Base-by-base conservation (phyloP, 148 eudicot genomes). In the Heliamphora exappendiculata region DNA sequence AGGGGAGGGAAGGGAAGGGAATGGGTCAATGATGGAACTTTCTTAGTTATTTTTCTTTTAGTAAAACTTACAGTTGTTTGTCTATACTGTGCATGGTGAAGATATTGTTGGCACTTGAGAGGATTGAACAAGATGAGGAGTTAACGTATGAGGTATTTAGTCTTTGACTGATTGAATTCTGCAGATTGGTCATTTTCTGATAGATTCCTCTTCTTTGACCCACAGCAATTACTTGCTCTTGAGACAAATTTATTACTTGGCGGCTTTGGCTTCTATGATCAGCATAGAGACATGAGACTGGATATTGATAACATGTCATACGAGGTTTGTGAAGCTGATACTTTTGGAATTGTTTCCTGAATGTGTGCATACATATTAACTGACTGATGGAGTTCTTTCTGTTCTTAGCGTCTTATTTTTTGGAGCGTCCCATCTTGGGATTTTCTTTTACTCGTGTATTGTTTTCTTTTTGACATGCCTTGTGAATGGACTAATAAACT, bases 291-390 rank as follows among this genome's bases (percentile, higher is more conserved):
- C 81, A 88, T 95, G 98, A 90, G 98, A 81, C 82, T 95, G 76
- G 97, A 95, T 79, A 95, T 95, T 41, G 98, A 95, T 76, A 89
- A 88, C 84, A 92, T 95, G 98, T 90, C 96, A 24, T 92, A 92
- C 60, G 97, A 92, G 92, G 98, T 92, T 69, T 75, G 80, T 67
- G 49, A 0, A 22, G 44, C 33, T 17, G 34, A 28, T 51, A 33
- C 63, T 57, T 64, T 47, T 34, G 47, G 37, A 78, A 49, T 45
- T 78, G 22, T 67, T 67, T 66, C 41, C 71, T 3, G 39, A 26
- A 24, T 24, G 51, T 10, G 33, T 19, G 13, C n/a, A 9, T 6
- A 50, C 14, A 5, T 33, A 9, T 39, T 7, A 2, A 42, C 45
- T 42, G 10, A 8, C 8, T 34, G 24, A 54, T 55, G 47, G 12